These are phyloP conservation scores for Sclerotinia nivalis DNA, from an alignment of 2,329 filamentous ascomycete species.

Conservation along the genomic window DNA sequence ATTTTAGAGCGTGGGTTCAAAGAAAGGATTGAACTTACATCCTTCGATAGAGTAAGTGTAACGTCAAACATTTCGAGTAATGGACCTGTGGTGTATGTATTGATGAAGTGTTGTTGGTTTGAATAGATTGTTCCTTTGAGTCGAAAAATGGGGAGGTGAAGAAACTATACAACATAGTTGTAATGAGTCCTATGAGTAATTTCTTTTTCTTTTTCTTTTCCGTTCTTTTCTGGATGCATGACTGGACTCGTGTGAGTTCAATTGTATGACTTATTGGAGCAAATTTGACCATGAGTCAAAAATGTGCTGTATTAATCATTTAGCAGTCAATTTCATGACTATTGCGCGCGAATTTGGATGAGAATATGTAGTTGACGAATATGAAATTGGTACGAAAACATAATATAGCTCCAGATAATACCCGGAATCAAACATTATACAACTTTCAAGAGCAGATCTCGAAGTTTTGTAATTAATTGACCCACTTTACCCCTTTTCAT, in stretches of 20 bases:
- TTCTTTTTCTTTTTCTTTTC: too few relatives aligned
- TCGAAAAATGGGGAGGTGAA: too few relatives aligned
- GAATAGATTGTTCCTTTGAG: neutral
- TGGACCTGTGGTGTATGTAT: neutral
- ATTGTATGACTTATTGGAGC: neutral
- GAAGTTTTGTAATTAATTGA: neutral
- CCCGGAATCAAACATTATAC: neutral
- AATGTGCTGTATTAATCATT: neutral
- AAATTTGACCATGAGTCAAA: neutral
- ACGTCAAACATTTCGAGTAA: neutral
- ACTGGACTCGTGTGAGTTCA: neutral
- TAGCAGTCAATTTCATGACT: neutral
- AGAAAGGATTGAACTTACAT: too few relatives aligned
- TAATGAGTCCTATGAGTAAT: neutral
- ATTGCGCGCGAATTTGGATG: neutral
- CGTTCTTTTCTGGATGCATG: neutral
- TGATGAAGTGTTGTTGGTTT: neutral
- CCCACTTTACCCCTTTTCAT: neutral
- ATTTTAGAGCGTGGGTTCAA: too few relatives aligned
- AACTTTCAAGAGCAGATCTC: neutral
- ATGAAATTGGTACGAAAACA: neutral
- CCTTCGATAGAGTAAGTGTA: too few relatives aligned
- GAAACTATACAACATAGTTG: neutral
- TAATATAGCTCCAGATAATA: rapidly evolving
- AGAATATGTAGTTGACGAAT: neutral